Evolutionary conservation across 257 asterid genomes (phyloP).

Genomic region (Solanum pinnatisectum): DNA sequence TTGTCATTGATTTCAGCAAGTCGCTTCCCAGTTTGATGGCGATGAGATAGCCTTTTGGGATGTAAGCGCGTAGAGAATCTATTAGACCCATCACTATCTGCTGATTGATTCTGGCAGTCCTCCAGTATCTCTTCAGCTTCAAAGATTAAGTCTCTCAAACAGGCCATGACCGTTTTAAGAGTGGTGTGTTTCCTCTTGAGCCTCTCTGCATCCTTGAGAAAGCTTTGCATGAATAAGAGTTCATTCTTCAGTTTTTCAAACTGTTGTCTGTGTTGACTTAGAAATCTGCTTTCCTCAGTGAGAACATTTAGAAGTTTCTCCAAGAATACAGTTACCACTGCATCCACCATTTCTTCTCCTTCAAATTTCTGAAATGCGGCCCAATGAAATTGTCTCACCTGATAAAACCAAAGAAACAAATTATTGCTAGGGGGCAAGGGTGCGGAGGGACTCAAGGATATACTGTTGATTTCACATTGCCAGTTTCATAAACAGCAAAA

Average conservation of each 20-base stretch:
- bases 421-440: neutral
- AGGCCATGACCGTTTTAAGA: slow-evolving; percentile 7
- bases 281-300: slow-evolving; percentile 16
- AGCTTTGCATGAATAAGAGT: slow-evolving; percentile 23
- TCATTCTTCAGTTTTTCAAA: slow-evolving; percentile 13
- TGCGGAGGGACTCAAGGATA: neutral
- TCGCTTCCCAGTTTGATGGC: slow-evolving; percentile 7
- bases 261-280: slow-evolving; percentile 9
- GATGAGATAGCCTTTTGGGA: slow-evolving; percentile 3
- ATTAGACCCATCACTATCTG: neutral
- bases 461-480: neutral
- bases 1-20: slow-evolving; percentile 18
- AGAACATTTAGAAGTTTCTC: slow-evolving; percentile 17
- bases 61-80: slow-evolving; percentile 2
- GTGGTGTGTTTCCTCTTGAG: slow-evolving; percentile 18
- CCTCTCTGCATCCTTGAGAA: slow-evolving; percentile 26
- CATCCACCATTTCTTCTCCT: slow-evolving; percentile 21
- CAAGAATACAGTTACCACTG: slow-evolving; percentile 19
- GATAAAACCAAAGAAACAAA: neutral
- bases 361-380: neutral
- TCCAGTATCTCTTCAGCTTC: slow-evolving; percentile 24
- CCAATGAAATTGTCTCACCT: neutral
- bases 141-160: slow-evolving; percentile 15
- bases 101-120: slow-evolving; percentile 10
- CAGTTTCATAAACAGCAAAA: neutral